Evolutionary conservation across 169 alveolate genomes (phyloP).

Genomic region (Perkinsus olseni): DNA sequence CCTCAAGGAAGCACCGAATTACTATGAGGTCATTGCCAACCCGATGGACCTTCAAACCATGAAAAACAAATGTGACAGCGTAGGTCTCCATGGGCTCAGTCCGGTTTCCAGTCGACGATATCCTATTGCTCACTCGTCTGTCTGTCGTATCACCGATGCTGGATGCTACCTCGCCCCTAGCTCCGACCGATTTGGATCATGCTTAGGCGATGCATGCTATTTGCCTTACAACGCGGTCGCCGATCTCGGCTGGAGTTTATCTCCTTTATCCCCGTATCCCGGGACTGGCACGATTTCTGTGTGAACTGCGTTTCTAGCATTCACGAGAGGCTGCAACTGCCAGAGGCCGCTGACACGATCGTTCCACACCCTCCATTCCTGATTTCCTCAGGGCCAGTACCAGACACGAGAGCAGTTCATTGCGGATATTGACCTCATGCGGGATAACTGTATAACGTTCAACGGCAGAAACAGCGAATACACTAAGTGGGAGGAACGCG

Average conservation of each 20-base stretch:
- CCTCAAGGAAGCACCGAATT: slow-evolving; percentile 57
- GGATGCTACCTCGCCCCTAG: too few species aligned
- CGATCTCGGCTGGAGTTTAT: too few species aligned
- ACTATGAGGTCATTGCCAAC: slow-evolving; percentile 56
- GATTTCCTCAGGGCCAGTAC: neutral
- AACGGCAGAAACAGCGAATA: neutral
- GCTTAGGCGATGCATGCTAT: too few species aligned
- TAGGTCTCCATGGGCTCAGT: neutral
- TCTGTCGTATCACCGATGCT: too few species aligned
- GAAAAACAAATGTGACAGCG: neutral
- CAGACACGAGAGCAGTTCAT: neutral
- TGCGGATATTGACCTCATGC: neutral
- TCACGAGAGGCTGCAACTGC: too few species aligned
- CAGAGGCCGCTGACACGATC: too few species aligned
- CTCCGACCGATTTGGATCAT: too few species aligned
- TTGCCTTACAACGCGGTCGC: too few species aligned
- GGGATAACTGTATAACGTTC: neutral
- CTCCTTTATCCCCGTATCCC: too few species aligned
- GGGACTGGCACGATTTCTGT: neutral
- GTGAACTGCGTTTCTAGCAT: too few species aligned
- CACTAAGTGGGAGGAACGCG: neutral
- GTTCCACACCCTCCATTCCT: neutral
- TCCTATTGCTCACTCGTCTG: too few species aligned
- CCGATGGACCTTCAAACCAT: slow-evolving; percentile 63
- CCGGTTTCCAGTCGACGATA: too few species aligned